Evolutionary conservation across 768 basidiomycete species (phyloP), one percentile per base, ranked within the genome.

Genomic region (Leccinum olivaceopallidum): DNA sequence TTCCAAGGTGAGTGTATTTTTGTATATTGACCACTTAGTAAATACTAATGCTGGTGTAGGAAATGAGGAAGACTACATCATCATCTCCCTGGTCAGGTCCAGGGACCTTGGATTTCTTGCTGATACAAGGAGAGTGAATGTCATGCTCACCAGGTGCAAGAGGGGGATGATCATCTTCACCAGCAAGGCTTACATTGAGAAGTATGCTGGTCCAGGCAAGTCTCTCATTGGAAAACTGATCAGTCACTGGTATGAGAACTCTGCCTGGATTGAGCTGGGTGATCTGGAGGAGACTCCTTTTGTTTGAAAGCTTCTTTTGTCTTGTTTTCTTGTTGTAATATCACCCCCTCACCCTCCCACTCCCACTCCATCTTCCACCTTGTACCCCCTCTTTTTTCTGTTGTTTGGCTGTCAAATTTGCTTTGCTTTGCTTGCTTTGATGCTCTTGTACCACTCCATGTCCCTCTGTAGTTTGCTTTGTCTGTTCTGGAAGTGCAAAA

Each of bases 71-170:
- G 86, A 93, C 57, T 83, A 83, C 32, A 87, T 92, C 51, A 80
- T 92, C 60, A 80, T 92, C 52, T 92, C 90, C 7, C 63, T 89
- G 16, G 89, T 90, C 6, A 80, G 90, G 26, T 81, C 89, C 0
- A 74, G 73, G 39, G 80, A 78, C 4, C 75, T 88, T 52, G 92
- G 92, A 4, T 94, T 94, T 63, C 77, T 94, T 30, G 67, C 73
- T 14, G 86, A 86, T 65, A 64, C 80, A 10, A 81, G 87, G 32
- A 81, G 92, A 18, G 87, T 89, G 56, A 94, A 94, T 85, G 92
- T 94, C 60, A 92, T 94, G 90, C 85, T 94, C 8, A 88, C 86
- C 53, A 83, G 92, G 37, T 92, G 88, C 79, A 88, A 88, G 71
- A 79, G 75, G 54, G 87, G 85, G 32, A 93, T 94, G 90, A 85